Evolutionary conservation across 2,329 filamentous ascomycete species (phyloP), one percentile per base, ranked within the genome.

Genomic region (Myriosclerotinia duriaeana): DNA sequence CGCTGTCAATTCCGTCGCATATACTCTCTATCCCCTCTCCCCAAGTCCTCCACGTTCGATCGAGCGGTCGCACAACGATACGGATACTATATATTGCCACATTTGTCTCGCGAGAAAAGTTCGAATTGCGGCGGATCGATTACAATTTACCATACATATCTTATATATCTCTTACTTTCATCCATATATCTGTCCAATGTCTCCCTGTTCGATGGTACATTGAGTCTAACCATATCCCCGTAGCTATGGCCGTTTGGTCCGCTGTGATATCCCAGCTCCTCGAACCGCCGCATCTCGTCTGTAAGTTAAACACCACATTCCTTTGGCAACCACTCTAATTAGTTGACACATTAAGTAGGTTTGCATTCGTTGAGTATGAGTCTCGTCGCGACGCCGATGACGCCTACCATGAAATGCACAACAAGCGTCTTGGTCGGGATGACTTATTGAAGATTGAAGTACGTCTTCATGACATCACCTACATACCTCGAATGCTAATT

Each of bases 331-430:
- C 71, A 67, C 69, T 71, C 72, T 73, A 73, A 74, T 76, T 73
- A 68, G 74, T 77, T 77, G 74, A 74, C 73, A 76, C 71, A 67
- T 74, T 76, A 74, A 80, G 70, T 71, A 88, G 95, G 73, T 99
- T 99, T 79, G 95, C 95, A 48, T 99, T 99, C 79, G 95, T 99
- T 71, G 95, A 99, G 81, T 99, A 99, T 80, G 95, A 99, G 83
- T 96, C 93, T 79, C 92, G 94, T 75, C 93, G 95, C 74, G 95
- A 99, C 84, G 93, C 95, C 71, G 95, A 99, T 79, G 95, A 99
- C 82, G 95, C 95, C 58, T 99, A 99, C 78, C 92, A 99, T 79
- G 95, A 99, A 82, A 99, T 99, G 95, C 95, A 99, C 78, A 98
- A 98, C 84, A 97, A 97, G 87, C 92, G 94, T 72, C 93, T 99